phyloP scores from a whole-genome alignment of 352 stramenopile species.

The Globisporangium nagaii region DNA sequence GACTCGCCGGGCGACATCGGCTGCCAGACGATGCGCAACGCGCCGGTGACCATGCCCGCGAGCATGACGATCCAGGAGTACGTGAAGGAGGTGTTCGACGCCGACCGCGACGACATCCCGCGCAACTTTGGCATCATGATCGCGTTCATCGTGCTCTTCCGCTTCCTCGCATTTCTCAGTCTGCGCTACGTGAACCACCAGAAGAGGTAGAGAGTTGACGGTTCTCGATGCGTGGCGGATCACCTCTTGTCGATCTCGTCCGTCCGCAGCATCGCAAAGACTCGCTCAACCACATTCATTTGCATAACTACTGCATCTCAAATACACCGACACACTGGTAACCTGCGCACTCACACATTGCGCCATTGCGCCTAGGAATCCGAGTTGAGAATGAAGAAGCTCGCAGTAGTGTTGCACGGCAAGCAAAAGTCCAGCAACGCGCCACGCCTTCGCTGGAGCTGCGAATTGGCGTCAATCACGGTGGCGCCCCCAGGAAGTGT shows the following conservation, averaged over 20 bases:
- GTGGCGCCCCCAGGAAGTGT: too few species aligned
- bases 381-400: too few species aligned
- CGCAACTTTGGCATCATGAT: constrained; percentile 19
- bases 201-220: constrained; percentile 21
- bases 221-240: too few species aligned
- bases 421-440: too few species aligned
- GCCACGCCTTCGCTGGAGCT: too few species aligned
- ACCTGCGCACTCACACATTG: too few species aligned
- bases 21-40: constrained; percentile 7
- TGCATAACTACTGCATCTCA: too few species aligned
- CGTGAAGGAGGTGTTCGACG: constrained; percentile 17
- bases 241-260: background rate
- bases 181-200: constrained; percentile 22
- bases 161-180: constrained; percentile 14
- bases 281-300: too few species aligned
- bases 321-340: too few species aligned
- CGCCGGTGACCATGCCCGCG: background rate
- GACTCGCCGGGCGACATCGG: constrained; percentile 1
- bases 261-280: background rate
- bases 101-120: constrained; percentile 9
- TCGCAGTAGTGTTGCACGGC: too few species aligned
- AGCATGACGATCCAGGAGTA: constrained; percentile 15
- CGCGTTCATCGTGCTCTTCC: constrained; percentile 18
- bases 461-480: too few species aligned
- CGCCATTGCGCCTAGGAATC: too few species aligned